A percentile compares a stretch with the other conserved stretches of the same genome.
Evolutionary conservation across 306 rosid species (phyloP).

Genomic region (Alnus rubra): DNA sequence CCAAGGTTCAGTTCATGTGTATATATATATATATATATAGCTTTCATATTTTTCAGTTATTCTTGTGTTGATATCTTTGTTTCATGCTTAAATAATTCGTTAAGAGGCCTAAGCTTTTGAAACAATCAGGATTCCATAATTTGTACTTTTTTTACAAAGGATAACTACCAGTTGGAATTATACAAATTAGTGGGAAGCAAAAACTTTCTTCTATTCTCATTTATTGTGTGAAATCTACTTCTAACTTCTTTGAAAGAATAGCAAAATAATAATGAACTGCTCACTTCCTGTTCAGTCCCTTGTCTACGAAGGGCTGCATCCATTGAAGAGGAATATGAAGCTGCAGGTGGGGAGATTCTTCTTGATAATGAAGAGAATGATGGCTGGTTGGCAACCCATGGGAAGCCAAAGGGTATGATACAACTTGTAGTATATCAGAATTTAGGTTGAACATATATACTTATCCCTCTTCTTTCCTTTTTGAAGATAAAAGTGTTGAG

Average conservation of each 20-base stretch:
- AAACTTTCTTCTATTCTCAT: not conserved
- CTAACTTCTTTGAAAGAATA: not conserved
- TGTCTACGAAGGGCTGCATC: constrained; percentile 89
- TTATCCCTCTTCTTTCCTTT: constrained; percentile 24
- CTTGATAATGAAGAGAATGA: constrained; percentile 89
- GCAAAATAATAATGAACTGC: not conserved
- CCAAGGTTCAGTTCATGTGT: too few species aligned
- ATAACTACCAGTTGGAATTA: not conserved
- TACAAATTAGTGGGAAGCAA: not conserved
- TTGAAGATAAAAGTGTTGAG: constrained; percentile 66
- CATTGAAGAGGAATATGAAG: constrained; percentile 96
- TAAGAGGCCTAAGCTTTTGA: too few species aligned
- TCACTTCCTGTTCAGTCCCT: constrained; percentile 60
- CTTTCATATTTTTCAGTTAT: too few species aligned
- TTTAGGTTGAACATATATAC: constrained; percentile 17
- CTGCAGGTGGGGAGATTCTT: constrained; percentile 91
- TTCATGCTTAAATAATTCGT: too few species aligned
- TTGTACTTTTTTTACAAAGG: too few species aligned
- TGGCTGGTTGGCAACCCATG: constrained; percentile 98
- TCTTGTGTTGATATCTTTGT: too few species aligned
- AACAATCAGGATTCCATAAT: too few species aligned
- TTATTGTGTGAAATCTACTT: not conserved
- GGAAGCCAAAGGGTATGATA: constrained; percentile 78
- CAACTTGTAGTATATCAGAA: not conserved
- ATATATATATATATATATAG: too few species aligned